A percentile compares a stretch with the other conserved stretches of the same genome.
Evolutionary conservation across 1,284 basidiomycete genomes (phyloP).

Genomic region (Apiotrichum brassicae): DNA sequence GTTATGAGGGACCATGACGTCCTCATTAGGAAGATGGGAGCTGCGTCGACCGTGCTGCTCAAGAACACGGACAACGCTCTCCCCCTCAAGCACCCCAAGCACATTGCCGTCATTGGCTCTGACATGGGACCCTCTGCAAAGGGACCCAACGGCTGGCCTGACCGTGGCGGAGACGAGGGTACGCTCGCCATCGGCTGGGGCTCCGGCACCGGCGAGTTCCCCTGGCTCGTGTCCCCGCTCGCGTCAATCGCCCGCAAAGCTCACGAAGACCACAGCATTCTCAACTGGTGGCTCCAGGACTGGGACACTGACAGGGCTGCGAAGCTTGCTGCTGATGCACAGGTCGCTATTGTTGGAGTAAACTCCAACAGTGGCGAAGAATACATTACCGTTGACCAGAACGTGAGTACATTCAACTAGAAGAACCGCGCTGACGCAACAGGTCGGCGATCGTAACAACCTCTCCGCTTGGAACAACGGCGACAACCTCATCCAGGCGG

Average conservation of each 20-base stretch:
- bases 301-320: constrained; percentile 55
- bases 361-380: constrained; percentile 67
- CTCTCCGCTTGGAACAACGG: constrained; percentile 73
- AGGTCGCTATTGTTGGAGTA: constrained; percentile 62
- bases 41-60: constrained; percentile 57
- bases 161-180: constrained; percentile 51
- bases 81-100: constrained; percentile 54
- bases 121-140: constrained; percentile 63
- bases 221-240: constrained; percentile 53
- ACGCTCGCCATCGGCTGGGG: constrained; percentile 83
- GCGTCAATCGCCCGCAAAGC: constrained; percentile 61
- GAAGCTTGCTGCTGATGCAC: constrained; percentile 52
- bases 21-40: constrained; percentile 22
- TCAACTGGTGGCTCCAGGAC: constrained; percentile 56
- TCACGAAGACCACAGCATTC: constrained; percentile 53
- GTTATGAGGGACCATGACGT: constrained; percentile 68
- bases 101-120: constrained; percentile 58
- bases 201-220: constrained; percentile 54
- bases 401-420: constrained; percentile 47
- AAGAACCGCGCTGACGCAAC: constrained; percentile 9
- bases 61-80: constrained; percentile 60
- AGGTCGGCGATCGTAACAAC: constrained; percentile 61
- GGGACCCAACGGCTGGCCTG: constrained; percentile 67
- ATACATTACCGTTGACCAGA: constrained; percentile 66
- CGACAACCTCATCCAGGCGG: constrained; percentile 50